A percentile compares a stretch with the other conserved stretches of the same genome.
These are phyloP conservation scores for Pythium angustatum DNA, from an alignment of 352 stramenopile genomes.

Conservation along the genomic window DNA sequence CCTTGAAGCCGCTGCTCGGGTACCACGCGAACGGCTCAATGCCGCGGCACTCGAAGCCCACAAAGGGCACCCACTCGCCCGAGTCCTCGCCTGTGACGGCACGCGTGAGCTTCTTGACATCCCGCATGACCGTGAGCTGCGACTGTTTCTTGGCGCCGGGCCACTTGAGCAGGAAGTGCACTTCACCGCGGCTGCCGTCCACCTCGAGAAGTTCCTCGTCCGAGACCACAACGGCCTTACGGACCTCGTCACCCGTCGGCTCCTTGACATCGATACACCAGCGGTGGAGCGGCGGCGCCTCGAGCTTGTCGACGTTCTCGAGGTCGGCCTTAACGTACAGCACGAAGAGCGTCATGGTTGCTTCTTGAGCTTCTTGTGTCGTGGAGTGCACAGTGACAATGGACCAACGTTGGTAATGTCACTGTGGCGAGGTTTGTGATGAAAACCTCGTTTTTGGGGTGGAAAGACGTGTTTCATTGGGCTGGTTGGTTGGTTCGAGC, in stretches of 20 bases:
- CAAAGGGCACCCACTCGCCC: conserved; percentile 76
- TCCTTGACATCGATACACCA: conserved; percentile 89
- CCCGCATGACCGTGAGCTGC: conserved; percentile 80
- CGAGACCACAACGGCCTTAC: conserved; percentile 78
- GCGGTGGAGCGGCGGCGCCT: conserved; percentile 62
- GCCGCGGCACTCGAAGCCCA: conserved; percentile 86
- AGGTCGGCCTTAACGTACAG: conserved; percentile 88
- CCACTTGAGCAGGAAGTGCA: conserved; percentile 87
- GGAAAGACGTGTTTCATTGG: conserved; percentile 23
- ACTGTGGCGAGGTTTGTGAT: conserved; percentile 12
- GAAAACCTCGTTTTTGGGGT: conserved; percentile 21
- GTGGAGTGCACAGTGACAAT: neutral
- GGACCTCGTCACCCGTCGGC: conserved; percentile 70
- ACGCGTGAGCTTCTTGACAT: conserved; percentile 87
- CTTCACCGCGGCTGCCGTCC: conserved; percentile 66
- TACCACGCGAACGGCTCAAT: conserved; percentile 83
- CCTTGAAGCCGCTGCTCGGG: conserved; percentile 73
- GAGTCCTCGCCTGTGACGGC: conserved; percentile 57
- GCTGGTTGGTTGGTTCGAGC: conserved; percentile 31
- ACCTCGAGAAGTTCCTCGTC: conserved; percentile 79
- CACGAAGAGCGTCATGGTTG: conserved; percentile 80
- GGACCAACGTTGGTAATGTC: conserved; percentile 9
- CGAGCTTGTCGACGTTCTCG: conserved; percentile 81
- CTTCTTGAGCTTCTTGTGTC: too few relatives aligned
- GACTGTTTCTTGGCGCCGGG: conserved; percentile 76